A percentile compares a stretch with the other conserved stretches of the same genome.
Conservation (phyloP, 306 rosid species). For the Delonix regia region DNA sequence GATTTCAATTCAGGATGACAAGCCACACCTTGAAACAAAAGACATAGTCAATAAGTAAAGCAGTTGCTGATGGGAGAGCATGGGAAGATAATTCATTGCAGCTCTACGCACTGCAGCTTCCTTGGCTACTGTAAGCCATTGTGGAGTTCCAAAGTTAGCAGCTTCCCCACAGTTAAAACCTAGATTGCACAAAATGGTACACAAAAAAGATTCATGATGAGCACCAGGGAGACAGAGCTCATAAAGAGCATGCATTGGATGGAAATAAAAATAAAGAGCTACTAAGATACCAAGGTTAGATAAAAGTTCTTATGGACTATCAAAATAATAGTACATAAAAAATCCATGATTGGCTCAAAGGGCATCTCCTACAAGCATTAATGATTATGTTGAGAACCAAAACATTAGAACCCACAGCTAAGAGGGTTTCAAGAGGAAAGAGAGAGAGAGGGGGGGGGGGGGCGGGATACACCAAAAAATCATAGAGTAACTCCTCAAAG, state of each 20-base stretch:
- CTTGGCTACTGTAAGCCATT: conserved; percentile 92
- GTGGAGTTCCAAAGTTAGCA: conserved; percentile 98
- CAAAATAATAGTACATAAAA: neutral
- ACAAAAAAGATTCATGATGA: conserved; percentile 28
- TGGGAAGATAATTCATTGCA: conserved; percentile 97
- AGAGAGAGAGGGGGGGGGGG: neutral
- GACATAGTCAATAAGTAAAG: conserved; percentile 96
- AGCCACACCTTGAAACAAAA: conserved; percentile 83
- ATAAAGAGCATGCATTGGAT: conserved; percentile 15
- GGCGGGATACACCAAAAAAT: conserved; percentile 21
- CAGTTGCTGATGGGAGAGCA: conserved; percentile 99
- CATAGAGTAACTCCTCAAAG: neutral
- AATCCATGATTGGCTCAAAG: conserved; percentile 4
- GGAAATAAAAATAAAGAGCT: neutral
- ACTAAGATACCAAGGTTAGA: conserved; percentile 23
- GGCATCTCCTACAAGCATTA: neutral
- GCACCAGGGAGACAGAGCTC: conserved; percentile 10
- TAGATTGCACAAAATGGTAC: conserved; percentile 38
- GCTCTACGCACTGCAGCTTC: conserved; percentile 99
- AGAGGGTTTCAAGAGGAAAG: neutral
- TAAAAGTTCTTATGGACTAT: neutral
- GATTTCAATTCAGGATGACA: neutral
- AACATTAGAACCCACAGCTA: neutral
- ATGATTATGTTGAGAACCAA: neutral
- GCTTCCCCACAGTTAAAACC: conserved; percentile 99